Evolutionary conservation across 108 stramenopile genomes (phyloP).

Genomic region (Mayamaea pseudoterrestris): DNA sequence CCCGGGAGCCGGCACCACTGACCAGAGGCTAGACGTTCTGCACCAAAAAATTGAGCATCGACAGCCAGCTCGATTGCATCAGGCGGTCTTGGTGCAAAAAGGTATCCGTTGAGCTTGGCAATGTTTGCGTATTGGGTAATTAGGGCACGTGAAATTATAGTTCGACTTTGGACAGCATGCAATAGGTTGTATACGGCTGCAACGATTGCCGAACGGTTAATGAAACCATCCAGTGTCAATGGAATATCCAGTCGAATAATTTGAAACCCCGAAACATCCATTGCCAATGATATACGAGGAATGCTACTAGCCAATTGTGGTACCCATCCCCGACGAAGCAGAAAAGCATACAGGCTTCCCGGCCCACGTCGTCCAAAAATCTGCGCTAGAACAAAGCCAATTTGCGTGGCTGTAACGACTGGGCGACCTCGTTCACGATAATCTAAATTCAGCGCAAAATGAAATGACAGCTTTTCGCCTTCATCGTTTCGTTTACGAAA

Average conservation of each 20-base stretch:
- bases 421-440: constrained; percentile 13
- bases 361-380: constrained; percentile 57
- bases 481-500: constrained; percentile 13
- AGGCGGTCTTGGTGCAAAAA: constrained; percentile 49
- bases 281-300: constrained; percentile 58
- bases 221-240: constrained; percentile 54
- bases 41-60: constrained; percentile 42
- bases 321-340: constrained; percentile 49
- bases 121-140: constrained; percentile 45
- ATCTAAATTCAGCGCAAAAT: constrained; percentile 47
- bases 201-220: constrained; percentile 55
- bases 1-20: constrained; percentile 50
- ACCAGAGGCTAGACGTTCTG: constrained; percentile 31
- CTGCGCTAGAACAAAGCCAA: constrained; percentile 59
- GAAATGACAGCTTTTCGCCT: constrained; percentile 41
- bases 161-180: constrained; percentile 10
- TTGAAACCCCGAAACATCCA: constrained; percentile 68
- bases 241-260: constrained; percentile 46
- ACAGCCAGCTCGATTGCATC: constrained; percentile 72
- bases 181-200: constrained; percentile 55
- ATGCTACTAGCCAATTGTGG: constrained; percentile 31
- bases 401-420: constrained; percentile 37
- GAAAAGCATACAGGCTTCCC: constrained; percentile 49
- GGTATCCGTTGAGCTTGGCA: constrained; percentile 53
- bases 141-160: constrained; percentile 22